Base-by-base conservation (phyloP, 2,329 filamentous ascomycete genomes). In the Botrytis fabae region DNA sequence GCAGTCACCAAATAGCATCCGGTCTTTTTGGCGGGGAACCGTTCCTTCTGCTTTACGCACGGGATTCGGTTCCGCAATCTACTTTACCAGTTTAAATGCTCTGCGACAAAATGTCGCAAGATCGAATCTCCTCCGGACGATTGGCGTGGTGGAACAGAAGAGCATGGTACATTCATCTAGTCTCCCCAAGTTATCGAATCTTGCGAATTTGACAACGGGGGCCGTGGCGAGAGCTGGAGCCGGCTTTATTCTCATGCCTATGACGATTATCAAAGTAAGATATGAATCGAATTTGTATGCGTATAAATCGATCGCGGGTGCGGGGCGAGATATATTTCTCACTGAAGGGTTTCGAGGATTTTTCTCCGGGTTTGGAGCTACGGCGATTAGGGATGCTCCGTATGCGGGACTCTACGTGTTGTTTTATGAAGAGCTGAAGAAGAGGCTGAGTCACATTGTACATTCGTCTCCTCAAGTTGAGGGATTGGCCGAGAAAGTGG, bases 391-490 rank as follows among this genome's bases (percentile, higher is more conserved):
- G 63, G 96, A 99, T 82, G 96, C 95, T n/a, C 96, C 96, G 0
- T 98, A 98, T 81, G 96, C 96, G 0, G 96, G 96, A 0, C 86
- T 98, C 25, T 99, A 99, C 80, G 94, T 99, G 0, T 85, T 98
- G 12, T 93, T 97, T 78, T 99, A 99, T 83, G 96, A 99, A 83
- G 88, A 93, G 80, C 86, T 90, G 73, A 97, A 97, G 83, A 88
- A 86, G 68, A 84, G 85, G 22, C 84, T 96, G 22, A 75, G 75
- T 80, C 42, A 75, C 16, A 32, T 81, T 4, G 73, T 75, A 2
- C 76, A 79, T 18, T 77, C 76, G 20, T 75, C 78, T 2, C 75
- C 79, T 1, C 60, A 79, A 16, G 73, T 76, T 8, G 78, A 75
- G 14, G 75, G 78, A 25, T 22, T 74, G 44, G 74, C 73, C 6